Evolutionary conservation across 2,329 filamentous ascomycete species (phyloP), one percentile per base, ranked within the genome.

Genomic region (Pseudocercospora vitis): DNA sequence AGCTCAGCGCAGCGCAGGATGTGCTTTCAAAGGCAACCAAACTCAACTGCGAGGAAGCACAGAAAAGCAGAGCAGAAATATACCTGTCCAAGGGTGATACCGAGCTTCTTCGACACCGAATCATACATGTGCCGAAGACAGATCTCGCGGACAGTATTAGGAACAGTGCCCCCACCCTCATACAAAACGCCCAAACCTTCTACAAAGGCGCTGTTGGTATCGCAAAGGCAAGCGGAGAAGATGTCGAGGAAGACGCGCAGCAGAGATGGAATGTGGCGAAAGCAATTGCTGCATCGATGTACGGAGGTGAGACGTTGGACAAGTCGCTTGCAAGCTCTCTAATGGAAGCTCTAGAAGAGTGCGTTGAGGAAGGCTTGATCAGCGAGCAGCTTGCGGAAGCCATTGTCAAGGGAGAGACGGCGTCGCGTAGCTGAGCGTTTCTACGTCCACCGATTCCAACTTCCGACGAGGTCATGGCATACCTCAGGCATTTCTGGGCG

Each of bases 171-270:
- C 60, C 69, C 4, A 78, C 74, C 2, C 68, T 84, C 9, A 64
- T 81, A 31, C 76, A 75, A 50, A 84, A 84, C 59, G 80, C 81
- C 1, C 76, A 78, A 56, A 81, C 77, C 4, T 84, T 81, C 62
- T 84, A 82, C 61, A 75, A 78, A 16, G 81, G 81, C 32, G 80
- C 79, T 5, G 56, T 61, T 19, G 62, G 62, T n/a, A 57, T 63
- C 26, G 64, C 66, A 5, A 54, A 59, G 24, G 57, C 54, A 9
- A 49, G 48, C n/a, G 63, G 60, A 16, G 64, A 68, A 6, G 63
- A 61, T 8, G 47, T 62, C 2, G 73, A 77, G 19, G 74, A 75
- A 55, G 74, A 76, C 14, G 53, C 82, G 52, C 68, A 68, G 54
- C 53, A 56, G 50, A 59, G 63, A 21, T 54, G 62, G 53, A 29